These are phyloP conservation scores for Talaromyces proteolyticus DNA, from an alignment of 495 filamentous ascomycete species.

Conservation along the genomic window DNA sequence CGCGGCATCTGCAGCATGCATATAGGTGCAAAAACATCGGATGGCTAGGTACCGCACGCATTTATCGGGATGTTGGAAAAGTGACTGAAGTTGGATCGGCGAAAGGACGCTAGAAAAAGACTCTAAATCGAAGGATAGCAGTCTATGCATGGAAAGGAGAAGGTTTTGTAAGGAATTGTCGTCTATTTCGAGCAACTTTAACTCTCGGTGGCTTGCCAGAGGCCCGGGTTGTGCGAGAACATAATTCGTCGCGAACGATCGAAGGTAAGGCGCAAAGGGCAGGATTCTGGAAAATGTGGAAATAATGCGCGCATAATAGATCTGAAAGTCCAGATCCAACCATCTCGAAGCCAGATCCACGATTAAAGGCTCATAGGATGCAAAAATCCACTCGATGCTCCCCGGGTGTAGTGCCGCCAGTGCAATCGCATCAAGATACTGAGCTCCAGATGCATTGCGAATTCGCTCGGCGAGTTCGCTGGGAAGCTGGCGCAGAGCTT, in stretches of 20 bases:
- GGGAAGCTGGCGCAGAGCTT: slow-evolving; percentile 50
- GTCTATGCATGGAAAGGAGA: slow-evolving; percentile 67
- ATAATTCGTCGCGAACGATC: slow-evolving; percentile 40
- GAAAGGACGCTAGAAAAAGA: slow-evolving; percentile 56
- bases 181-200: slow-evolving; percentile 31
- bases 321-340: slow-evolving; percentile 41
- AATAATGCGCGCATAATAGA: slow-evolving; percentile 47
- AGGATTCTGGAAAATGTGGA: slow-evolving; percentile 73
- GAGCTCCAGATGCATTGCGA: slow-evolving; percentile 51
- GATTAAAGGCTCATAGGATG: slow-evolving; percentile 62
- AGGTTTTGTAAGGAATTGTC: slow-evolving; percentile 25
- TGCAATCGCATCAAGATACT: slow-evolving; percentile 66
- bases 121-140: slow-evolving; percentile 66
- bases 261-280: slow-evolving; percentile 69
- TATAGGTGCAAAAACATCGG: slow-evolving; percentile 68
- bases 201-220: slow-evolving; percentile 33
- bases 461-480: slow-evolving; percentile 60
- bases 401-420: slow-evolving; percentile 57
- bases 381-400: slow-evolving; percentile 63
- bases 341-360: slow-evolving; percentile 77
- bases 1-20: slow-evolving; percentile 74
- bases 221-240: slow-evolving; percentile 33
- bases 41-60: slow-evolving; percentile 75
- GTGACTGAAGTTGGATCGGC: slow-evolving; percentile 57
- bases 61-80: slow-evolving; percentile 56